Conservation (phyloP, 2,329 filamentous ascomycete species). For the Aspergillus sergii region DNA sequence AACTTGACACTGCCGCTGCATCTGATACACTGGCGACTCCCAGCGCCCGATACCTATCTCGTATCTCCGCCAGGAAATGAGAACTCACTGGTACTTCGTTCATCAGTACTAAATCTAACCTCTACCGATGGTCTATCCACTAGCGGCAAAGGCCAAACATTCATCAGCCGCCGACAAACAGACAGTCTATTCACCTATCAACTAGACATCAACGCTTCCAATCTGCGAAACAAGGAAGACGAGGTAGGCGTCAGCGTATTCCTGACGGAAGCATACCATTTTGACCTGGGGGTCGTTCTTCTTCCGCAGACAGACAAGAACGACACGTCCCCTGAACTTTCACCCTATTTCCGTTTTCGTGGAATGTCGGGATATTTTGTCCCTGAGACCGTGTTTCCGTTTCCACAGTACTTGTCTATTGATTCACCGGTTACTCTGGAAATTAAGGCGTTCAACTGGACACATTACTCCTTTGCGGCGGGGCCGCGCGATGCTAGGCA, state of each 20-base stretch:
- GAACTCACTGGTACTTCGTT: slow-evolving; percentile 50
- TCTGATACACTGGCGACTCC: slow-evolving; percentile 61
- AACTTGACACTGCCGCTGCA: slow-evolving; percentile 53
- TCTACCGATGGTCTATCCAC: slow-evolving; percentile 9
- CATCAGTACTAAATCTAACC: slow-evolving; percentile 58
- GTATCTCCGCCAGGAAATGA: slow-evolving; percentile 48
- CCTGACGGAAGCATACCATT: slow-evolving; percentile 22
- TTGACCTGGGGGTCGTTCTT: slow-evolving; percentile 21
- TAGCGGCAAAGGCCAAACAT: neutral
- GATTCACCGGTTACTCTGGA: neutral
- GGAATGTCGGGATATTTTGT: neutral
- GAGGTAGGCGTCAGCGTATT: slow-evolving; percentile 24
- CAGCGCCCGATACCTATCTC: slow-evolving; percentile 47
- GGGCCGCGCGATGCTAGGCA: neutral
- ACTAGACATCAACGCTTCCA: slow-evolving; percentile 13
- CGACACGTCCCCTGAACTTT: neutral
- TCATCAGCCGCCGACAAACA: slow-evolving; percentile 20
- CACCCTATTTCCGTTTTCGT: neutral
- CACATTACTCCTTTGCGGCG: neutral
- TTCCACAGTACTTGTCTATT: neutral
- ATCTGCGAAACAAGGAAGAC: neutral
- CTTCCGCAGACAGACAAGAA: neutral
- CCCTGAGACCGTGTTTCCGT: neutral
- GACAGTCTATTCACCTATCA: slow-evolving; percentile 21
- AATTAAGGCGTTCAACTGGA: neutral